Evolutionary conservation across 352 stramenopile genomes (phyloP), one percentile per base, ranked within the genome.

Genomic region (Nothophytophthora sp.): DNA sequence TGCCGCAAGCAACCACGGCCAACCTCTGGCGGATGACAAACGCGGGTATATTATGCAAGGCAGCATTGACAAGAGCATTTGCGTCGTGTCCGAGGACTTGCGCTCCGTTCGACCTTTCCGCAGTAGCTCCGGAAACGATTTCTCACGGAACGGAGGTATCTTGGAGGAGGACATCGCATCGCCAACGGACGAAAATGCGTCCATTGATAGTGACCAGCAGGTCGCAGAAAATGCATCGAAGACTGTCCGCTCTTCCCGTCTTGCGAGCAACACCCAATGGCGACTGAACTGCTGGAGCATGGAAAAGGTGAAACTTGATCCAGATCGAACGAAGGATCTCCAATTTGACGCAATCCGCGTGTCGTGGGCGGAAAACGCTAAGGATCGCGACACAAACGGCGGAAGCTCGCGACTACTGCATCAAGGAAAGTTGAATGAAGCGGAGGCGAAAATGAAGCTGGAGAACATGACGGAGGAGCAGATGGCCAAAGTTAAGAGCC

Each of bases 11-110:
- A 28, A 59, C 18, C 32, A 24, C 22, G 15, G 25, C 40, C 24
- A 57, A 15, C 32, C 43, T 34, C n/a, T 28, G 11, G 39, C 29
- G 22, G 55, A 65, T 40, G 61, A 70, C 30, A 66, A 63, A 19
- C 33, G 62, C 15, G 63, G 60, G 0, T 90, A 82, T 39, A 88
- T 92, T 13, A 38, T 94, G 9, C 74, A 92, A 61, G 77, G 67
- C 19, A 77, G 50, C 11, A 77, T 94, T 27, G 81, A 92, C 50
- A 66, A 54, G 40, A 40, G 40, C 7, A 55, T 55, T 15, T 91
- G 81, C 29, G 58, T 74, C 29, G 69, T 89, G 10, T 70, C 76
- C 0, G 45, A 59, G 3, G 49, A 62, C 3, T 32, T 90, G n/a
- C 60, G 70, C 19, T 89, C 80, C 1, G 52, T 85, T 32, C 73